These are phyloP conservation scores for Postia placenta DNA, from an alignment of 768 basidiomycete species.

Conservation along the genomic window DNA sequence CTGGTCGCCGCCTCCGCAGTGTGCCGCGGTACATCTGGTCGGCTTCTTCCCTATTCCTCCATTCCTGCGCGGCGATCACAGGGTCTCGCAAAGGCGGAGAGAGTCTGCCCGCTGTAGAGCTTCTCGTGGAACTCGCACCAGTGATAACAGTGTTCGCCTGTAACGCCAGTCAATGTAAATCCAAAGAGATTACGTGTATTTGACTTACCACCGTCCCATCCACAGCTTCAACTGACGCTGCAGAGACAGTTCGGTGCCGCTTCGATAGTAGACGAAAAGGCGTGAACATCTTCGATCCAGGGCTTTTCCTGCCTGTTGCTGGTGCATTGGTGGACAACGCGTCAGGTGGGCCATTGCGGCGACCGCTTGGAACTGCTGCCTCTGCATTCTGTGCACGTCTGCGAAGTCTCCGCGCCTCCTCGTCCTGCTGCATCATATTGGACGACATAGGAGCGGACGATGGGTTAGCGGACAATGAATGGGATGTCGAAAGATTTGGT, in stretches of 20 bases:
- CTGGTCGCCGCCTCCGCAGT: constrained; percentile 24
- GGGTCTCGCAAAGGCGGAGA: constrained; percentile 64
- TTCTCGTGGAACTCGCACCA: constrained; percentile 64
- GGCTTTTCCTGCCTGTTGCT: constrained; percentile 23
- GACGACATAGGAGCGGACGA: too few relatives aligned
- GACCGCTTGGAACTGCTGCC: too few relatives aligned
- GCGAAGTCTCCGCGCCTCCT: too few relatives aligned
- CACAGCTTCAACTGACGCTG: constrained; percentile 70
- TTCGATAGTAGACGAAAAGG: constrained; percentile 61
- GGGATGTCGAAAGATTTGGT: too few relatives aligned
- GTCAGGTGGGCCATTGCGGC: too few relatives aligned
- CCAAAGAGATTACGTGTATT: neutral
- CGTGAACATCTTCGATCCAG: constrained; percentile 44
- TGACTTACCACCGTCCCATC: constrained; percentile 71
- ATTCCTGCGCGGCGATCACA: constrained; percentile 55
- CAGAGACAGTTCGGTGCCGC: constrained; percentile 62
- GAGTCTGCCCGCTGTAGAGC: constrained; percentile 46
- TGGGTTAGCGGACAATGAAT: too few relatives aligned
- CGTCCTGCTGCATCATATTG: too few relatives aligned
- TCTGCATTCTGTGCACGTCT: neutral
- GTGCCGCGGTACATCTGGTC: constrained; percentile 33
- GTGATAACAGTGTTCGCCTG: constrained; percentile 70
- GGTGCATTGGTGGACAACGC: too few relatives aligned
- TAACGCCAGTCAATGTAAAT: neutral
- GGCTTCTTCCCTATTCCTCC: constrained; percentile 62